A percentile compares a stretch with the other conserved stretches of the same genome.
Conservation (phyloP, 352 stramenopile genomes). For the Bremia lactucae region DNA sequence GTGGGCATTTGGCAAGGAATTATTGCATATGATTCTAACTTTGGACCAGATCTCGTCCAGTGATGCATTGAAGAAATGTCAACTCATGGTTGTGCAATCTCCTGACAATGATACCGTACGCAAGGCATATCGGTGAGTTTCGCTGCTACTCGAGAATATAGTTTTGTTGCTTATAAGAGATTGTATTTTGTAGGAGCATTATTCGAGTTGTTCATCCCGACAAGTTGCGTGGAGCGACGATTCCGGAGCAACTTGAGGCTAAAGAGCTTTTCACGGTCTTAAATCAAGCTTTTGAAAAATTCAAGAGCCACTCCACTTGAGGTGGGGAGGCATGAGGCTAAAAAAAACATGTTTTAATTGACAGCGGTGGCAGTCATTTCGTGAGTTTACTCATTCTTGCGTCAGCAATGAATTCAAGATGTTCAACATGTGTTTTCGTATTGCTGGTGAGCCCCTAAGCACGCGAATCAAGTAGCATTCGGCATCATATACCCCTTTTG, state of each 20-base stretch:
- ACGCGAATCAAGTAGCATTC: slow-evolving; percentile 59
- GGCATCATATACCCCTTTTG: slow-evolving; percentile 45
- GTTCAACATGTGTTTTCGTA: slow-evolving; percentile 16
- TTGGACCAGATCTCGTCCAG: slow-evolving; percentile 73
- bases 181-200: slow-evolving; percentile 49
- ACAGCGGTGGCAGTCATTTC: not conserved
- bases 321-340: not conserved
- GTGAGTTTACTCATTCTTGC: too few species aligned
- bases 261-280: slow-evolving; percentile 83
- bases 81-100: slow-evolving; percentile 70
- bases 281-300: slow-evolving; percentile 83
- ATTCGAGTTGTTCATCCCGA: slow-evolving; percentile 82
- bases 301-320: slow-evolving; percentile 38
- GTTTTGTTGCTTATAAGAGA: not conserved
- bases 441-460: slow-evolving; percentile 46
- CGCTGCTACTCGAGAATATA: not conserved
- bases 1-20: slow-evolving; percentile 78
- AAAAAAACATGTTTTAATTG: not conserved
- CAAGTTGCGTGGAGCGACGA: slow-evolving; percentile 64
- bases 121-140: slow-evolving; percentile 66
- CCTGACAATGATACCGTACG: slow-evolving; percentile 70
- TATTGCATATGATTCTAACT: slow-evolving; percentile 76
- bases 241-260: slow-evolving; percentile 73
- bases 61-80: slow-evolving; percentile 60
- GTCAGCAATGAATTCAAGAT: too few species aligned